Conservation (phyloP, 805 yeast species). For the Alloascoidea africana region DNA sequence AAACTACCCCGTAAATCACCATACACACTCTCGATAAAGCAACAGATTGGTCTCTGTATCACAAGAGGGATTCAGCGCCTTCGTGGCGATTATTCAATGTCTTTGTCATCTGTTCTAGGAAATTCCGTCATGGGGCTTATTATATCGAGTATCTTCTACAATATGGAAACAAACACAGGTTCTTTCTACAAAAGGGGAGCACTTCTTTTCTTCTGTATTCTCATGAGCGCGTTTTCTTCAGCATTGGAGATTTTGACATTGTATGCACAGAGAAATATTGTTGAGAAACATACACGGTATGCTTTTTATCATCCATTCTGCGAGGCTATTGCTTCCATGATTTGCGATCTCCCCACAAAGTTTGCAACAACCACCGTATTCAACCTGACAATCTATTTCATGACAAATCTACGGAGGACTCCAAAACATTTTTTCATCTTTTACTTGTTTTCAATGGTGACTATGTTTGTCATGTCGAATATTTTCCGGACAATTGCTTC, state of each 20-base stretch:
- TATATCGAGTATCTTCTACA: conserved; percentile 46
- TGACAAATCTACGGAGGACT: conserved; percentile 34
- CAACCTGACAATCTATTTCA: conserved; percentile 34
- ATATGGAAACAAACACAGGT: conserved; percentile 36
- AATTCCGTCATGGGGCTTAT: conserved; percentile 41
- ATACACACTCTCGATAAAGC: conserved; percentile 31
- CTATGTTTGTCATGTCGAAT: conserved; percentile 42
- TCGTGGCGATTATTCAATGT: conserved; percentile 39
- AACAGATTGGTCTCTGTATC: conserved; percentile 34
- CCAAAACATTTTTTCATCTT: conserved; percentile 38
- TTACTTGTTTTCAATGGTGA: conserved; percentile 24
- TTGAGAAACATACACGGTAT: conserved; percentile 42
- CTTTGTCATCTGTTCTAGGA: conserved; percentile 30
- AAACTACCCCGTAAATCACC: too few species aligned
- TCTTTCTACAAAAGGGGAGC: conserved; percentile 52
- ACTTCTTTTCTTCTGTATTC: conserved; percentile 40
- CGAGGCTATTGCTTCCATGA: conserved; percentile 44
- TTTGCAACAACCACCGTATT: conserved; percentile 26
- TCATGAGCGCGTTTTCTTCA: conserved; percentile 29
- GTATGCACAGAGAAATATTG: conserved; percentile 34
- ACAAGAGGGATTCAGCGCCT: conserved; percentile 36
- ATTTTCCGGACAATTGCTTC: conserved; percentile 28
- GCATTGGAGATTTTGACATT: conserved; percentile 27
- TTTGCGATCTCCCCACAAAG: conserved; percentile 44
- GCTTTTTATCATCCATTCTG: conserved; percentile 49